phyloP scores from a whole-genome alignment of 495 filamentous ascomycete genomes.

The Talaromyces thailandensis region DNA sequence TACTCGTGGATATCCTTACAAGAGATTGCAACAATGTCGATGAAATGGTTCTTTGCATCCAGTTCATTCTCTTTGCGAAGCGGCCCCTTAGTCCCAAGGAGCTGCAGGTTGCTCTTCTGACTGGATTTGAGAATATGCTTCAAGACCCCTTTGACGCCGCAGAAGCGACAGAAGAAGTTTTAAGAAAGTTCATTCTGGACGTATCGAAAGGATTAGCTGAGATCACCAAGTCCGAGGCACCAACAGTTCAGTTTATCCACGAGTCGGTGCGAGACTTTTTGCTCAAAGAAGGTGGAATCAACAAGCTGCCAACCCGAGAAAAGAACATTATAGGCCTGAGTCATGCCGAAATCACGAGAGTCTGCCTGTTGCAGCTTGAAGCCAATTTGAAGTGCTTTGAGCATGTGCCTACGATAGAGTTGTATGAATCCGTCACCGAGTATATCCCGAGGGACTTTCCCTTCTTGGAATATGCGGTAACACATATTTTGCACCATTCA shows the following conservation, averaged over 20 bases:
- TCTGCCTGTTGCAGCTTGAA: not conserved
- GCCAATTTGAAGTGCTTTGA: not conserved
- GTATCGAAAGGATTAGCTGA: slow-evolving; percentile 26
- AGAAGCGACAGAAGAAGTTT: slow-evolving; percentile 13
- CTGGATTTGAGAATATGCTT: not conserved
- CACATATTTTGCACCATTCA: not conserved
- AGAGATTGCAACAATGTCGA: slow-evolving; percentile 19
- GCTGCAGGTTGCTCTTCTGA: slow-evolving; percentile 22
- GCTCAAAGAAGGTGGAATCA: slow-evolving; percentile 28
- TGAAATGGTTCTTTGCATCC: slow-evolving; percentile 22
- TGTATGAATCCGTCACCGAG: too few relatives aligned
- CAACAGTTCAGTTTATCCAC: slow-evolving; percentile 38
- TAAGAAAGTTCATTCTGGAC: slow-evolving; percentile 12
- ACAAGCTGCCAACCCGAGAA: not conserved
- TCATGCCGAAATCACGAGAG: not conserved
- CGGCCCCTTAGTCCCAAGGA: slow-evolving; percentile 20
- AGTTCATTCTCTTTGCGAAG: slow-evolving; percentile 28
- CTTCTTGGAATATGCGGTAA: not conserved
- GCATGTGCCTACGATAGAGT: too few relatives aligned
- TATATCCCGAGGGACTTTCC: not conserved
- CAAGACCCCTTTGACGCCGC: slow-evolving; percentile 18
- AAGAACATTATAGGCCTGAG: not conserved
- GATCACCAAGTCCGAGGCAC: slow-evolving; percentile 14
- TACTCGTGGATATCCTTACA: slow-evolving; percentile 31
- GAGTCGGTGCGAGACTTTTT: slow-evolving; percentile 38